Evolutionary conservation across 2,329 filamentous ascomycete species (phyloP), one percentile per base, ranked within the genome.

Genomic region (Fusarium nygamai): DNA sequence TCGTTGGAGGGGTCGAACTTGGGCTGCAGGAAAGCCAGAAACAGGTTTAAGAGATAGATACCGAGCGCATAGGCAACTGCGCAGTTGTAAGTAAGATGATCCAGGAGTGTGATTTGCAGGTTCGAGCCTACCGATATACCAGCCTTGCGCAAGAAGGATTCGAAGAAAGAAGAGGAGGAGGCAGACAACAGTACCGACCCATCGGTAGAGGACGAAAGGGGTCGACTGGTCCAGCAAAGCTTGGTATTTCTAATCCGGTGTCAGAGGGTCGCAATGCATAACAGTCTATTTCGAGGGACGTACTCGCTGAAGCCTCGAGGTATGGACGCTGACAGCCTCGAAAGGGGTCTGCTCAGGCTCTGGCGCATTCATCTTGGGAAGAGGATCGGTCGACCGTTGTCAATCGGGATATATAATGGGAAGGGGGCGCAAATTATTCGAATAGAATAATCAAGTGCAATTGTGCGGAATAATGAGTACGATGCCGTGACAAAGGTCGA

Each of bases 1-100:
- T 98, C 96, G 81, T 96, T 94, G 74, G 95, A 97, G 64, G 96
- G 96, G 86, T 99, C 96, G 87, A 99, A 98, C 87, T 99, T 99
- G 79, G 96, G 96, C 81, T 96, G 94, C 63, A 99, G 89, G 88
- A 99, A 99, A 78, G 96, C 96, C 82, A 99, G 94, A 90, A 99
- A 99, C 70, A 99, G 92, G 86, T 99, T 99, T 71, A 99, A 92
- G 54, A 99, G 93, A 88, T 99, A 99, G 85, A 99, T 99, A 78
- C 96, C 96, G 64, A 99, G 92, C 43, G 96, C 96, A 85, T 99
- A 99, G 77, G 95, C 96, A 79, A 99, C 96, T 97, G 78, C 48
- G 24, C 24, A n/a, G 24, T 27, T 19, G 39, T 77, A 41, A 79
- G 67, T 39, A 58, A 56, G 20, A 29, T 58, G 31, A 34, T 63